Conservation (phyloP, 768 basidiomycete species). For the Phylloporus rhodoxanthus region DNA sequence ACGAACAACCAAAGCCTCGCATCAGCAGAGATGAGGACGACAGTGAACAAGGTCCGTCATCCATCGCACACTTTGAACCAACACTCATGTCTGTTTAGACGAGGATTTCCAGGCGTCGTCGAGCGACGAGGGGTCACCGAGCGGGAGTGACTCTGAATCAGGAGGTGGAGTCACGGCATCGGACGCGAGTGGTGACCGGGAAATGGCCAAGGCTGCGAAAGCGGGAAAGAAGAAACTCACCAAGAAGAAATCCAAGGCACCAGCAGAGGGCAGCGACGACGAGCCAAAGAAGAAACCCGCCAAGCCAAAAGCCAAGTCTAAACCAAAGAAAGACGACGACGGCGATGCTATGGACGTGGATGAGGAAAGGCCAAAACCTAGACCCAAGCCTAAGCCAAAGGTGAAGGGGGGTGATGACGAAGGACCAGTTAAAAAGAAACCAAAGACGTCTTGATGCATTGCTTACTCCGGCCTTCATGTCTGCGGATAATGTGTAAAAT, state of each 20-base stretch:
- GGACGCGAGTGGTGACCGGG: constrained; percentile 76
- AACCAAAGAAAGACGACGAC: constrained; percentile 38
- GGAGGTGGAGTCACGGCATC: constrained; percentile 73
- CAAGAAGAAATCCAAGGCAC: constrained; percentile 41
- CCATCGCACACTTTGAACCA: background rate
- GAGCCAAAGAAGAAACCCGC: constrained; percentile 46
- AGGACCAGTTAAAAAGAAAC: constrained; percentile 72
- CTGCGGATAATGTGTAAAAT: constrained; percentile 15
- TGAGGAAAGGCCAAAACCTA: constrained; percentile 37
- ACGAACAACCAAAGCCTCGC: constrained; percentile 50
- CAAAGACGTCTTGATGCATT: constrained; percentile 41
- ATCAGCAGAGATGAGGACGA: constrained; percentile 60
- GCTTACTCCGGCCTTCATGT: background rate
- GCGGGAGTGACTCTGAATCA: constrained; percentile 58
- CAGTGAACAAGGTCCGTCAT: constrained; percentile 57
- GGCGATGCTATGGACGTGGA: constrained; percentile 47
- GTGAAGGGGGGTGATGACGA: constrained; percentile 35
- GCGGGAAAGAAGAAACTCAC: constrained; percentile 33
- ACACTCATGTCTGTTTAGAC: constrained; percentile 39
- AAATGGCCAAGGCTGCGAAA: constrained; percentile 40
- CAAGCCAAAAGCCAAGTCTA: constrained; percentile 39
- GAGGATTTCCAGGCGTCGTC: constrained; percentile 88
- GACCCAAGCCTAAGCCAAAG: constrained; percentile 38
- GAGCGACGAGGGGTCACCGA: constrained; percentile 86
- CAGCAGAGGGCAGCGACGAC: constrained; percentile 40